Base-by-base conservation (phyloP, 805 yeast species). In the Metschnikowia aberdeeniae region DNA sequence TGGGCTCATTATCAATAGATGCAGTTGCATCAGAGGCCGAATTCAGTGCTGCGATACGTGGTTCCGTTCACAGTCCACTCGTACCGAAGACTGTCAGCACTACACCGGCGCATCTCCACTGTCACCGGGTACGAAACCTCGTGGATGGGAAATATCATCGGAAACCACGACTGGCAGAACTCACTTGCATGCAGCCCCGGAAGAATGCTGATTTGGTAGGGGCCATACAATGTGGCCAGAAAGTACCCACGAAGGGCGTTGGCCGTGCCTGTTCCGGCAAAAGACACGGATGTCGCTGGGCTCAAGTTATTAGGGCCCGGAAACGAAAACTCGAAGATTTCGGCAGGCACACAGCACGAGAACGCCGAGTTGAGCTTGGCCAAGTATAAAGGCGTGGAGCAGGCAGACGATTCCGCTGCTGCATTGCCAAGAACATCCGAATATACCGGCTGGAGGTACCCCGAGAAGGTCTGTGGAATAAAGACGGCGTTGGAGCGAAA, bases 171-270 rank as follows among this genome's bases (percentile, higher is more conserved):
- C 4, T 43, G 43, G 45, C 73, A 67, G 34, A 43, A 57, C 13
- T 59, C 61, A 12, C 42, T 49, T 1, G 17, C 13, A 20, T 38
- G n/a, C 22, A 44, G 32, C 6, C 36, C 49, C 2, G 54, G 53
- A 2, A 42, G 34, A 8, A 76, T 82, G 26, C 84, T 76, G 4
- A 86, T 66, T 7, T 59, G 58, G 20, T 82, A 68, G 38, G 80
- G 83, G 1, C 75, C 77, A 59, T 81, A 86, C n/a, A 89, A 69
- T 2, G 64, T 75, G 0, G 93, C 82, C n/a, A 73, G 73, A 57
- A 90, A 90, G 57, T 71, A 82, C 0, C 97, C 97, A 3, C 80
- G 68, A 30, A 89, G 60, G 0, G 92, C 96, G 60, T 88, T 90
- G 3, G 36, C 42, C 5, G 34, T 13, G 8, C 43, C 46, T 3